Base-by-base conservation (phyloP, 2,329 filamentous ascomycete species). In the Colletotrichum abscissum region DNA sequence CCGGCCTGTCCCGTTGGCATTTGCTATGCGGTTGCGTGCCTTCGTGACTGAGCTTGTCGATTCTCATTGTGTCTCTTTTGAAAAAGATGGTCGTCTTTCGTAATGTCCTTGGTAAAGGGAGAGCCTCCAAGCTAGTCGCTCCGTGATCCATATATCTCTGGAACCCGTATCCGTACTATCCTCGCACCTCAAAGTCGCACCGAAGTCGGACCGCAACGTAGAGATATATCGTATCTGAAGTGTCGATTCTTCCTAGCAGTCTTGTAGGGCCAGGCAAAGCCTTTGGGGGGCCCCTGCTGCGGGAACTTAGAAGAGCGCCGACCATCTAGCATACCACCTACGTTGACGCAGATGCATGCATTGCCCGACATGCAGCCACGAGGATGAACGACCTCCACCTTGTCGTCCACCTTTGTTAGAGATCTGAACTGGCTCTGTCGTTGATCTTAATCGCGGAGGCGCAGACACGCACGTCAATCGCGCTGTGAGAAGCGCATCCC, bases 191-290 rank as follows among this genome's bases (percentile, higher is more conserved):
- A 16, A 42, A 42, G 12, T 42, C 46, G 60, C 62, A 73, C 63
- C 55, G 35, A 30, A 56, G 55, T 56, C 67, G 67, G 54, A 56
- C 55, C 42, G 71, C 16, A 66, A 57, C 57, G 67, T 30, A 57
- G 42, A 57, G 42, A 22, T 49, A 49, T 22, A 22, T 49, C 19
- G 42, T 49, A 49, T 49, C 42, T 19, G 16, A 42, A 19, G 38
- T 42, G 38, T 7, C 38, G 42, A 49, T 22, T 49, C 8, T 49
- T 11, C 42, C 42, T 8, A 22, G 42, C 42, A 49, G 42, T 49
- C 19, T 62, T 66, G 28, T 63, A 72, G 26, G 67, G 71, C 67
- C 57, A 73, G 71, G 71, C 57, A 72, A 52, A 19, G 54, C 46
- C 26, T 33, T 38, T 12, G 33, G 58, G 8, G 8, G 46, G 30